A percentile compares a stretch with the other conserved stretches of the same genome.
phyloP scores from a whole-genome alignment of 768 basidiomycete species.

The Daedaleopsis nitida region DNA sequence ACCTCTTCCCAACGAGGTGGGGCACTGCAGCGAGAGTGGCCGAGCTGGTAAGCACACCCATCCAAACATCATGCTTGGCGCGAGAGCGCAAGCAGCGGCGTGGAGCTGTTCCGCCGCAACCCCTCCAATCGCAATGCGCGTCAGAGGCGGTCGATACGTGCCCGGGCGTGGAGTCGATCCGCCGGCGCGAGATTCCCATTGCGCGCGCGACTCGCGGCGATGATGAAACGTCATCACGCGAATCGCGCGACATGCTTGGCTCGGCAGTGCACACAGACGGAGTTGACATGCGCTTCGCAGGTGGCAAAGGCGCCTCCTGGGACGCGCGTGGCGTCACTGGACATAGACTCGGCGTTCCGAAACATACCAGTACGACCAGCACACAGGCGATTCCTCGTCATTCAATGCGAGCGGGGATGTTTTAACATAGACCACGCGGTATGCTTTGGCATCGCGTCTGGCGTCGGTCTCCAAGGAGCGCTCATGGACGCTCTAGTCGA shows the following conservation, averaged over 20 bases:
- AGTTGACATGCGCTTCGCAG: too few species aligned
- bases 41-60: background rate
- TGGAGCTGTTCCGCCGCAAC: too few species aligned
- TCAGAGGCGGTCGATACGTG: too few species aligned
- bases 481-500: conserved; percentile 4
- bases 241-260: too few species aligned
- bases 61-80: too few species aligned
- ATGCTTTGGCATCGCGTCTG: conserved; percentile 3
- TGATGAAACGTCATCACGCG: too few species aligned
- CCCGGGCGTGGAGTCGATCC: background rate
- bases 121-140: too few species aligned
- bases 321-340: background rate
- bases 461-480: background rate
- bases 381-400: background rate
- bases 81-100: too few species aligned
- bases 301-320: conserved; percentile 8
- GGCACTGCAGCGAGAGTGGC: background rate
- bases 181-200: too few species aligned
- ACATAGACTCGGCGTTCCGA: conserved; percentile 7
- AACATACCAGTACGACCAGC: background rate
- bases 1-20: conserved; percentile 1
- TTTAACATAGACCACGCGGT: conserved; percentile 3
- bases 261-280: too few species aligned
- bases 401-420: background rate
- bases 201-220: too few species aligned